Conservation (phyloP, 2,329 filamentous ascomycete species). For the Diaporthe vaccinii region DNA sequence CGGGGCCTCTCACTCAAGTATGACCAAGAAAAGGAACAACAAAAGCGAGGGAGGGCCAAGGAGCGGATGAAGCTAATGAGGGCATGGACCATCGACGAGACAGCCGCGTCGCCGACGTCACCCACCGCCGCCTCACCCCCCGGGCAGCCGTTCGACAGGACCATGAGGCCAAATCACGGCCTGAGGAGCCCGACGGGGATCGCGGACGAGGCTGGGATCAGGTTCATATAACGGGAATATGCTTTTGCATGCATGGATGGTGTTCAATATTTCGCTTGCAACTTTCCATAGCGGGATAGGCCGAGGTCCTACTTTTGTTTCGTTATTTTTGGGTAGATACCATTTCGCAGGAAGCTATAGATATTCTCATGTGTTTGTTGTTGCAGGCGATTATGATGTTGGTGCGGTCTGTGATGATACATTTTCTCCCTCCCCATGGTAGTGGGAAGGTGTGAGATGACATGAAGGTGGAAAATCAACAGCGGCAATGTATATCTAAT, state of each 20-base stretch:
- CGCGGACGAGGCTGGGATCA: slow-evolving; percentile 51
- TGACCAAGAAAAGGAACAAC: slow-evolving; percentile 31
- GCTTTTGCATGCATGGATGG: slow-evolving; percentile 10
- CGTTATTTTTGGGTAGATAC: slow-evolving; percentile 28
- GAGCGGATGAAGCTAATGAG: slow-evolving; percentile 28
- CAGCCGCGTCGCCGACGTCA: slow-evolving; percentile 38
- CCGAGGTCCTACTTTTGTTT: background rate
- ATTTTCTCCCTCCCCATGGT: background rate
- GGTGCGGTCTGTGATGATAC: background rate
- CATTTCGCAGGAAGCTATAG: slow-evolving; percentile 7
- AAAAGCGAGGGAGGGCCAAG: slow-evolving; percentile 30
- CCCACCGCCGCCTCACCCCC: background rate
- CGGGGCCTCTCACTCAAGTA: slow-evolving; percentile 49
- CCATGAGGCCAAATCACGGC: slow-evolving; percentile 40
- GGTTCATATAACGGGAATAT: slow-evolving; percentile 48
- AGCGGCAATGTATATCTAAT: background rate
- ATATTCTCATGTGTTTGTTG: background rate
- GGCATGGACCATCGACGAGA: slow-evolving; percentile 33
- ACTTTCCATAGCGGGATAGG: background rate
- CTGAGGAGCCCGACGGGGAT: slow-evolving; percentile 45
- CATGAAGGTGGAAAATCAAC: background rate
- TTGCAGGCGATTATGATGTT: background rate
- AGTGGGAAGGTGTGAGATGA: background rate
- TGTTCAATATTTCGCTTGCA: slow-evolving; percentile 5
- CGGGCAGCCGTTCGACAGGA: slow-evolving; percentile 37